Conservation (phyloP, 2,329 filamentous ascomycete species). For the Escovopsis weberi region DNA sequence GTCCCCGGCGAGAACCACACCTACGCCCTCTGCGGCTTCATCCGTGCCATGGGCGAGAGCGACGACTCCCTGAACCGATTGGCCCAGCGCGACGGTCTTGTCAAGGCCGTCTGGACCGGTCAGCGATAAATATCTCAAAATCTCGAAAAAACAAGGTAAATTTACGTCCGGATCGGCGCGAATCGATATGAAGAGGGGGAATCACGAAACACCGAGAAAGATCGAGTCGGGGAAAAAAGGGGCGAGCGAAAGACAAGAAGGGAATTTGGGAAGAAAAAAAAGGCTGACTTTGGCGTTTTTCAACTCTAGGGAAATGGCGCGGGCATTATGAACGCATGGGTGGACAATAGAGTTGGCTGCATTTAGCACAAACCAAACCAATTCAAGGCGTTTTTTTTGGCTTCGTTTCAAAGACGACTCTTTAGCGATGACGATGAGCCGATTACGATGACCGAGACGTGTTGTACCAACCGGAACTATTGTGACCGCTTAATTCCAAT, state of each 20-base stretch:
- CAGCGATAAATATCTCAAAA: conserved; percentile 34
- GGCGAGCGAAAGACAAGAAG: too few relatives aligned
- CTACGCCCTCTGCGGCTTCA: conserved; percentile 95
- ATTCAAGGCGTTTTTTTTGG: conserved; percentile 28
- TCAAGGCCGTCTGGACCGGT: conserved; percentile 94
- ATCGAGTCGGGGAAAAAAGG: not conserved
- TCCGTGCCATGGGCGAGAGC: conserved; percentile 93
- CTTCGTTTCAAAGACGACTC: conserved; percentile 27
- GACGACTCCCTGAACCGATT: conserved; percentile 95
- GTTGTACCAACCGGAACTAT: conserved; percentile 11
- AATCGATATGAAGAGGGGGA: not conserved
- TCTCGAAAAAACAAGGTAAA: conserved; percentile 7
- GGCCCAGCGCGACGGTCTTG: conserved; percentile 85
- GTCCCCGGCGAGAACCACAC: conserved; percentile 90
- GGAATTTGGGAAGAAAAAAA: too few relatives aligned
- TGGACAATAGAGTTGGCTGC: conserved; percentile 29
- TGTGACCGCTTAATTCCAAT: conserved; percentile 11
- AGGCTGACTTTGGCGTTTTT: too few relatives aligned
- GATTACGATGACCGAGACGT: conserved; percentile 3
- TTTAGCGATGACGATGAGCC: conserved; percentile 4
- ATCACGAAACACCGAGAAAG: too few relatives aligned
- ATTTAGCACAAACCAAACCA: conserved; percentile 26
- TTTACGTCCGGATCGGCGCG: not conserved
- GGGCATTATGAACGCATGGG: conserved; percentile 22
- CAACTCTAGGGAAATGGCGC: conserved; percentile 16